A percentile compares a stretch with the other conserved stretches of the same genome.
Evolutionary conservation across 2,329 filamentous ascomycete genomes (phyloP).

Genomic region (Metarhizium sp.): DNA sequence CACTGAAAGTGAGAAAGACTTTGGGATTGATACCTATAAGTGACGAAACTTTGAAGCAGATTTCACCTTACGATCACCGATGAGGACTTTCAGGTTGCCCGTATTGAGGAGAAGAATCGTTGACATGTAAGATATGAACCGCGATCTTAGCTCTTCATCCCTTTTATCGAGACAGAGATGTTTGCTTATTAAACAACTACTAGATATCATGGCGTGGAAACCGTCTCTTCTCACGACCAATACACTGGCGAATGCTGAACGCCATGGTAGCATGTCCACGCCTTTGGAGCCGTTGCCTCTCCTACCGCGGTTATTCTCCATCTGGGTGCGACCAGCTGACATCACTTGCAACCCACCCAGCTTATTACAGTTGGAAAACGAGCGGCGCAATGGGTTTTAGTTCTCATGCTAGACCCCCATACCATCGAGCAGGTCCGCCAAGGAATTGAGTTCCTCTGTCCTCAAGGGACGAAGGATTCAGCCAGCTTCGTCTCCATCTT

Average conservation of each 20-base stretch:
- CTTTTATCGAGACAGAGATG: too few relatives aligned
- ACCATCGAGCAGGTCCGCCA: conserved; percentile 60
- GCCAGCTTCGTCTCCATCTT: conserved; percentile 53
- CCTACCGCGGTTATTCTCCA: conserved; percentile 79
- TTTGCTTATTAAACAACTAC: background rate
- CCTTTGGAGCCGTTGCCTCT: conserved; percentile 64
- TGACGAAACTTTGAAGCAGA: conserved; percentile 64
- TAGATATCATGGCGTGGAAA: conserved; percentile 48
- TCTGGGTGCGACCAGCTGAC: conserved; percentile 33
- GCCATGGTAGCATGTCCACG: conserved; percentile 51
- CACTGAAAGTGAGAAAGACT: conserved; percentile 71
- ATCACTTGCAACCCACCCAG: conserved; percentile 55
- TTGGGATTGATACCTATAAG: conserved; percentile 64
- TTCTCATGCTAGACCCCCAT: conserved; percentile 56
- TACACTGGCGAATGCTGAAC: background rate
- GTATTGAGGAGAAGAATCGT: conserved; percentile 65
- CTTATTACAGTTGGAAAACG: background rate
- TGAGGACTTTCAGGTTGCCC: conserved; percentile 64
- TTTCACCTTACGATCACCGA: conserved; percentile 72
- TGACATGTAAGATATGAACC: conserved; percentile 34
- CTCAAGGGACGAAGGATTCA: conserved; percentile 58
- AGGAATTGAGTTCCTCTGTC: conserved; percentile 67
- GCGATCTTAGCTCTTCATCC: too few relatives aligned
- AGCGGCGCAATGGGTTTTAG: conserved; percentile 60
- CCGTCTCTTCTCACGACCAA: conserved; percentile 7